Evolutionary conservation across 768 basidiomycete species (phyloP).

Genomic region (Epithele typhae): DNA sequence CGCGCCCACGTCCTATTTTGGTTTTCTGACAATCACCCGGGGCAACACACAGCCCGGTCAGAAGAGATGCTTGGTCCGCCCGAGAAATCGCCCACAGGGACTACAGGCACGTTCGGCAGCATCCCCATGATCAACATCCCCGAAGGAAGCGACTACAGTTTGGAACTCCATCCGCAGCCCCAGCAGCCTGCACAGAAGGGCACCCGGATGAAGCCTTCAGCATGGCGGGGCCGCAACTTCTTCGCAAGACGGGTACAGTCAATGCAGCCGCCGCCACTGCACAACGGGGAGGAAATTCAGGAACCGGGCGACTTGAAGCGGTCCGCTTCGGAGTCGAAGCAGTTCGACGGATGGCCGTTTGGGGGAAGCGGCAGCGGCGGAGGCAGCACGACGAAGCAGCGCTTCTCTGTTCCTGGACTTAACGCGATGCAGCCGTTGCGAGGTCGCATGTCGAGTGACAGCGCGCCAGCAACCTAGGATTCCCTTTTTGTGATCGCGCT

Average conservation of each 20-base stretch:
- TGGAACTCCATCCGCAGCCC: constrained; percentile 11
- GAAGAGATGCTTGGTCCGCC: constrained; percentile 2
- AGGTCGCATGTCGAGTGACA: too few relatives aligned
- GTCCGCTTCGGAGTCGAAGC: constrained; percentile 13
- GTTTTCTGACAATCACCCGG: too few relatives aligned
- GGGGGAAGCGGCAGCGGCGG: too few relatives aligned
- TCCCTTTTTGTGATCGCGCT: constrained; percentile 4
- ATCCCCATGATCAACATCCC: constrained; percentile 13
- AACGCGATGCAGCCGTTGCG: too few relatives aligned
- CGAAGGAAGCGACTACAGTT: too few relatives aligned
- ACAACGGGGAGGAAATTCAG: constrained; percentile 3
- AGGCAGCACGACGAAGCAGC: too few relatives aligned
- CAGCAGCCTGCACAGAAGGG: constrained; percentile 1
- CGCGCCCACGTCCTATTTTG: not conserved
- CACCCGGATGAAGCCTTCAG: constrained; percentile 4
- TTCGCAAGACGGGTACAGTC: constrained; percentile 21
- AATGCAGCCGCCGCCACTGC: constrained; percentile 17
- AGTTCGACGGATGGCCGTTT: constrained; percentile 20
- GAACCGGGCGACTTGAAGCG: constrained; percentile 8
- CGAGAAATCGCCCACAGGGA: not conserved
- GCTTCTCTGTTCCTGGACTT: too few relatives aligned
- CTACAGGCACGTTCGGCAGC: not conserved
- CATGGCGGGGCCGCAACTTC: constrained; percentile 3
- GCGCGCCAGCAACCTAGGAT: too few relatives aligned
- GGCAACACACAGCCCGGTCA: not conserved